Conservation (phyloP, 176 grass and related monocot genomes). For the Elaeis guineensis region DNA sequence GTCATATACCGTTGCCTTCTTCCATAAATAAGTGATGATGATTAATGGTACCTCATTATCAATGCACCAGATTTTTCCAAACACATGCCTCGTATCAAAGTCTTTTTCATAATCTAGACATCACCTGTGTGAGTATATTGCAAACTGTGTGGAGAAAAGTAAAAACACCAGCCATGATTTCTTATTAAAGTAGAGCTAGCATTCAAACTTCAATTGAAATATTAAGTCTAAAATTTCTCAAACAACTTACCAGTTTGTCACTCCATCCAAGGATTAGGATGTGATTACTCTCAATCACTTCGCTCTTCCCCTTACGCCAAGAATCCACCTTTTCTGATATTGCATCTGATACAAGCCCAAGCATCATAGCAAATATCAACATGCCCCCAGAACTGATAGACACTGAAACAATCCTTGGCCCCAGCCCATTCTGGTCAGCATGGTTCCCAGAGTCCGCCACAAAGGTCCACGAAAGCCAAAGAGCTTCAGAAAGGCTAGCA, state of each 20-base stretch:
- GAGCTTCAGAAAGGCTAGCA: conserved; percentile 67
- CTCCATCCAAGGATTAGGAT: conserved; percentile 99
- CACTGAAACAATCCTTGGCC: conserved; percentile 80
- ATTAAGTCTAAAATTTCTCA: neutral
- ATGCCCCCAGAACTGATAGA: conserved; percentile 88
- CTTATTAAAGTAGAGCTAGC: neutral
- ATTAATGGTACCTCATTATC: too few species aligned
- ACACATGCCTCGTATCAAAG: too few species aligned
- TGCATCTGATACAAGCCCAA: conserved; percentile 97
- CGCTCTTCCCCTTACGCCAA: conserved; percentile 95
- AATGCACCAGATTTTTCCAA: too few species aligned
- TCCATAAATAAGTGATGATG: too few species aligned
- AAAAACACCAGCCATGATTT: too few species aligned
- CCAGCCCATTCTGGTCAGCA: conserved; percentile 77
- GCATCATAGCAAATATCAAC: conserved; percentile 96
- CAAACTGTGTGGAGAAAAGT: too few species aligned
- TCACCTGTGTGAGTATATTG: too few species aligned
- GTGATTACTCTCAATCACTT: conserved; percentile 94
- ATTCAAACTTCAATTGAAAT: conserved; percentile 10
- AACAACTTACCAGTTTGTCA: conserved; percentile 72
- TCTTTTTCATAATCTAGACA: too few species aligned
- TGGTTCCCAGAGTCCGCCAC: conserved; percentile 98
- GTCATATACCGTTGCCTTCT: too few species aligned
- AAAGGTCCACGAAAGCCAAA: conserved; percentile 99
- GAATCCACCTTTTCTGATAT: conserved; percentile 99